Percentiles rank a stretch among this genome's conserved stretches.
Evolutionary conservation across 2,329 filamentous ascomycete genomes (phyloP).

Genomic region (Escovopsis sp.): DNA sequence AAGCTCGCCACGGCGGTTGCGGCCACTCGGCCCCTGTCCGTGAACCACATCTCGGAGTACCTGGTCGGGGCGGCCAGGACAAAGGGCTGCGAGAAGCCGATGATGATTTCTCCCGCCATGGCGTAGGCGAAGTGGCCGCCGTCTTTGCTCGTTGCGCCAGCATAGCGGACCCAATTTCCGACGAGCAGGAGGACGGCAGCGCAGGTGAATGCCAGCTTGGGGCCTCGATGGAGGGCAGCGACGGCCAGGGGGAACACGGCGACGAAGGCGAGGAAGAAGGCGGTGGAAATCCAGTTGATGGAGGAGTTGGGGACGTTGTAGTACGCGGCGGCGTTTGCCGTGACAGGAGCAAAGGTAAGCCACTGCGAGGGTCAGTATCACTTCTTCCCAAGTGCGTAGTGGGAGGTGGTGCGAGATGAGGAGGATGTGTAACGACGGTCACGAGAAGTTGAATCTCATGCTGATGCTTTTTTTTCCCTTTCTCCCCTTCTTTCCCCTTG

Average conservation of each 20-base stretch:
- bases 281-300: conserved; percentile 88
- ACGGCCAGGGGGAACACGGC: conserved; percentile 58
- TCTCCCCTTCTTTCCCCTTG: background rate
- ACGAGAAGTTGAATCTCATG: too few relatives aligned
- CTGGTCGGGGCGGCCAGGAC: conserved; percentile 77
- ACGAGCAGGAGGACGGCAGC: conserved; percentile 59
- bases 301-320: conserved; percentile 59
- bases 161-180: conserved; percentile 88
- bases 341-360: conserved; percentile 82
- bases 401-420: background rate
- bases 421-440: background rate
- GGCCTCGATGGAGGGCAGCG: conserved; percentile 64
- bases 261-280: conserved; percentile 74
- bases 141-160: conserved; percentile 40
- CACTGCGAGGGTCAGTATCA: conserved; percentile 34
- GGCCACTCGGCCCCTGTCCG: conserved; percentile 63
- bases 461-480: background rate
- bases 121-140: conserved; percentile 57
- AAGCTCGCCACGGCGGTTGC: conserved; percentile 76
- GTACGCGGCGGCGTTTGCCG: conserved; percentile 56
- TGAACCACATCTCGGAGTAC: conserved; percentile 94
- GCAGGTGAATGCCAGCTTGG: conserved; percentile 60
- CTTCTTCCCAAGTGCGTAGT: background rate
- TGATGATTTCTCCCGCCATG: conserved; percentile 85
- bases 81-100: conserved; percentile 82